Conservation (phyloP, 1,284 basidiomycete species). For the Trametes sp. region DNA sequence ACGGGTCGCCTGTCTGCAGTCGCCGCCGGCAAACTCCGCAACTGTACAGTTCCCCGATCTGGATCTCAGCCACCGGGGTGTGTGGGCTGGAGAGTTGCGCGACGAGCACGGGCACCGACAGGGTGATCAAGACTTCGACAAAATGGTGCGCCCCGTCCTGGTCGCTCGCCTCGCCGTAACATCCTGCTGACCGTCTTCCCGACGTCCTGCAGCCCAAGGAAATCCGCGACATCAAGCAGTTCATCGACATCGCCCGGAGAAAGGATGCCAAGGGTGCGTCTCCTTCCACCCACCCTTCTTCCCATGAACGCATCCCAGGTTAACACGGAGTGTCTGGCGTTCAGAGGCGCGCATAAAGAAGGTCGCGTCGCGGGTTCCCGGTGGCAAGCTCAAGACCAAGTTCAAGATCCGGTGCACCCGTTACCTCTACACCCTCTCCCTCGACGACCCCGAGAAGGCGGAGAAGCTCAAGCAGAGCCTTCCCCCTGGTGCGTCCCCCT, state of each 20-base stretch:
- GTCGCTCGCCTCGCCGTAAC: background rate
- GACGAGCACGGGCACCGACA: slow-evolving; percentile 16
- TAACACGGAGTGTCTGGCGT: slow-evolving; percentile 11
- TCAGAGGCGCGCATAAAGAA: slow-evolving; percentile 97
- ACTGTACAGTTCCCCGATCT: slow-evolving; percentile 32
- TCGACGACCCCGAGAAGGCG: slow-evolving; percentile 98
- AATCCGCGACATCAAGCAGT: slow-evolving; percentile 98
- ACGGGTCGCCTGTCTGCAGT: too few species aligned
- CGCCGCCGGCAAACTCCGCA: slow-evolving; percentile 20
- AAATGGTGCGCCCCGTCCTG: slow-evolving; percentile 36
- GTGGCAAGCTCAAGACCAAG: slow-evolving; percentile 89
- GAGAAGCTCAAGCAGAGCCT: slow-evolving; percentile 97
- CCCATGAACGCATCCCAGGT: slow-evolving; percentile 30
- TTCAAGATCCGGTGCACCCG: slow-evolving; percentile 99
- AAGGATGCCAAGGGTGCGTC: slow-evolving; percentile 82
- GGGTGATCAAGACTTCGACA: slow-evolving; percentile 30
- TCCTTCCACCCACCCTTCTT: background rate
- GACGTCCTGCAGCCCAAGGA: slow-evolving; percentile 82
- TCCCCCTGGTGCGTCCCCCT: slow-evolving; percentile 81
- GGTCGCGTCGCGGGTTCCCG: slow-evolving; percentile 73
- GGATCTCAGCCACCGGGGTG: slow-evolving; percentile 29
- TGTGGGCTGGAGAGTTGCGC: background rate
- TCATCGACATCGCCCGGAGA: slow-evolving; percentile 95
- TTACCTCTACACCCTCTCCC: slow-evolving; percentile 96
- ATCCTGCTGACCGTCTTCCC: background rate